These are phyloP conservation scores for Cafeteria roenbergensis DNA, from an alignment of 108 stramenopile genomes.

Conservation along the genomic window DNA sequence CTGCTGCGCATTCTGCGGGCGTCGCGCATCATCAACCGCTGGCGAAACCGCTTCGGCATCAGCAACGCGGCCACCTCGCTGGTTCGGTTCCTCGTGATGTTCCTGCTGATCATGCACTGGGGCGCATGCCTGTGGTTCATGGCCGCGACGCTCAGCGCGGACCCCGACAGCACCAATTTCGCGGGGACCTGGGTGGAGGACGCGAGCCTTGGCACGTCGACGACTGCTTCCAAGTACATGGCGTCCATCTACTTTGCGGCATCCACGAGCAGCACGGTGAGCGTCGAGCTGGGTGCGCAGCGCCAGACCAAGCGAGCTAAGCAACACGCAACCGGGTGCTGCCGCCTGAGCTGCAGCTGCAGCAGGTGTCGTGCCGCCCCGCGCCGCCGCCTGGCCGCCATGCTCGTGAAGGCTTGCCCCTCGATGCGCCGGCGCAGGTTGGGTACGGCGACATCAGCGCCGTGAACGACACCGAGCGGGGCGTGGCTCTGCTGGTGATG, in stretches of 20 bases:
- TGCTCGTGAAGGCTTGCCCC: neutral
- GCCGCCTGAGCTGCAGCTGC: no score
- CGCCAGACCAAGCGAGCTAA: no score
- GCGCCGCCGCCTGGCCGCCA: no score
- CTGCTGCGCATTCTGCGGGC: neutral
- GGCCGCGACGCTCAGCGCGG: neutral
- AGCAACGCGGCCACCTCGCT: neutral
- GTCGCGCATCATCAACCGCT: neutral
- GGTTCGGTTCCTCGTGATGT: neutral
- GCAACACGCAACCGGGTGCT: no score
- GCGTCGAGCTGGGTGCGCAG: no score
- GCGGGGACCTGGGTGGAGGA: neutral
- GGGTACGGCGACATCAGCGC: constrained; percentile 2
- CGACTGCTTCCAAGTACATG: neutral
- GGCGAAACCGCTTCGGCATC: neutral
- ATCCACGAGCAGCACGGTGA: neutral
- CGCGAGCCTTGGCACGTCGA: neutral
- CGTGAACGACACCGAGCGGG: neutral
- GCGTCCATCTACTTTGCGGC: neutral
- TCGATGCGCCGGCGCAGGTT: neutral
- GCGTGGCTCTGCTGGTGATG: neutral
- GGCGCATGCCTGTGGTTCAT: neutral
- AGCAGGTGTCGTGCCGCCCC: no score
- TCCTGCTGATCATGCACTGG: neutral
- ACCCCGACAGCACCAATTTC: neutral